Evolutionary conservation across 192 early-diverging fungal species (phyloP), one percentile per base, ranked within the genome.

Genomic region (Lunasporangiospora selenospora): DNA sequence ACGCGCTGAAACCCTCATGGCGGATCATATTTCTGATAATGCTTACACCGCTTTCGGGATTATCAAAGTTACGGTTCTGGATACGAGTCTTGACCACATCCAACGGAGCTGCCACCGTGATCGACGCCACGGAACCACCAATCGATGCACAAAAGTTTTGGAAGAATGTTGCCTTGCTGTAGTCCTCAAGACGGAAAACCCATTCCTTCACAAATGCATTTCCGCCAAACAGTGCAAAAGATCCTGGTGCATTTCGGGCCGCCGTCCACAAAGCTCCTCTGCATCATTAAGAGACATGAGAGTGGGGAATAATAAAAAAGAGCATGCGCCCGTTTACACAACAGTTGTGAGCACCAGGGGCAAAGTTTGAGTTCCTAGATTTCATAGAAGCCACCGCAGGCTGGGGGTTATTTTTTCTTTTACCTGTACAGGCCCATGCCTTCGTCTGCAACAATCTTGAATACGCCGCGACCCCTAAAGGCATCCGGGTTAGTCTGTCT

Each of bases 71-170:
- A 39, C 89, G 84, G 44, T 92, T 90, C 76, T 99, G 97, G 75
- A 99, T 99, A 31, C 97, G 89, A 6, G 97, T 99, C 85, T 99
- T 99, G 81, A 99, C 93, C 10, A 99, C 95, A 76, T 99, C 97
- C 58, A 99, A 83, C 44, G 97, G 97, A 15, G 94, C 93, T 19
- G 97, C 92, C 18, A 97, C 89, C 1, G 92, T 90, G 64, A 98
- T 90, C 36, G 91, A 93, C 15, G 97, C 94, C 16, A 95, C 84
- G 24, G 97, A 93, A 19, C 97, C 97, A 46, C 91, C 94, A 67
- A 98, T 96, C 30, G 95, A 97, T 7, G 94, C 85, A 59, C 87
- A 88, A 80, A 96, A 96, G 90, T 96, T 97, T 76, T 98, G 97
- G 63, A 94, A 85, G 76, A 97, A 96, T 13, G 97, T 94, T 7